Percentiles rank a stretch among this genome's conserved stretches.
phyloP scores from a whole-genome alignment of 805 yeast genomes.

The Yarrowia phangngaensis region DNA sequence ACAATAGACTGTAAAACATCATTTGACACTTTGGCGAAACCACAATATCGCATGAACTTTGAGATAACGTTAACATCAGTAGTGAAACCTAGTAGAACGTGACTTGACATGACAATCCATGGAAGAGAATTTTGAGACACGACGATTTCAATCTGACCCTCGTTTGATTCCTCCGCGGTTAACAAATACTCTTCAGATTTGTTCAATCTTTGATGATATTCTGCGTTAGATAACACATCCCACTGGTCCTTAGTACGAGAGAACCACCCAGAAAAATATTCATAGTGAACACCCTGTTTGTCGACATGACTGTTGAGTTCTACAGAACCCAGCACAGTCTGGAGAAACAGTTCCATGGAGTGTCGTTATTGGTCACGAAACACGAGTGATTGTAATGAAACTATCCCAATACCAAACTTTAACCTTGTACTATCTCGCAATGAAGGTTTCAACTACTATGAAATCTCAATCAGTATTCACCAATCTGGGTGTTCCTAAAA shows the following conservation, averaged over 20 bases:
- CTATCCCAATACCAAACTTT: too few relatives aligned
- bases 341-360: conserved; percentile 1
- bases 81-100: conserved; percentile 4
- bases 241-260: too few relatives aligned
- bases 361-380: background rate
- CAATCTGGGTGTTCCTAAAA: too few relatives aligned
- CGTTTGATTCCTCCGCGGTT: background rate
- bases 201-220: background rate
- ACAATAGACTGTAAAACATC: background rate
- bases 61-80: background rate
- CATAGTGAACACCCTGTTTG: background rate
- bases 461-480: too few relatives aligned
- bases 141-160: background rate
- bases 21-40: background rate
- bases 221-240: background rate
- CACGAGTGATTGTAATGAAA: too few relatives aligned
- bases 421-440: too few relatives aligned
- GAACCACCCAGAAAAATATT: conserved; percentile 6
- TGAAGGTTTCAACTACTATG: too few relatives aligned
- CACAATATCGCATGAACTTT: background rate
- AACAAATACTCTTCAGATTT: conserved; percentile 2
- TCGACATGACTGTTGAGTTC: conserved; percentile 2
- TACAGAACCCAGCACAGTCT: conserved; percentile 12
- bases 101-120: background rate
- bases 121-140: background rate